Conservation (phyloP, 805 yeast species). For the Pichia deserticola region DNA sequence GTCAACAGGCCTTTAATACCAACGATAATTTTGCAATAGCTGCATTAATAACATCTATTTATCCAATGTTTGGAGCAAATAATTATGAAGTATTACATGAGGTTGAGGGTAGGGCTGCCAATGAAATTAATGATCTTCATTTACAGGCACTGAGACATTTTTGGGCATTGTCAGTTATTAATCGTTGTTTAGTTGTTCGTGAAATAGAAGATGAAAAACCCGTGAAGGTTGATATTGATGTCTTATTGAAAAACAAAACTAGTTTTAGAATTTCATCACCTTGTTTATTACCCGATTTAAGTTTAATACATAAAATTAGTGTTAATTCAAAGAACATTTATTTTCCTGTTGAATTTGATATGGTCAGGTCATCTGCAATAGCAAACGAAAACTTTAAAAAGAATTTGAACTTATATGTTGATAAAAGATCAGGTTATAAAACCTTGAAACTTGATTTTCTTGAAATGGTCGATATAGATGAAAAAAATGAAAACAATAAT, state of each 20-base stretch:
- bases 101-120: constrained; percentile 13
- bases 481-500: not conserved
- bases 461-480: constrained; percentile 8
- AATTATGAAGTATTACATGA: constrained; percentile 12
- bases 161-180: constrained; percentile 81
- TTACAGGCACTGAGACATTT: constrained; percentile 82
- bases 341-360: constrained; percentile 38
- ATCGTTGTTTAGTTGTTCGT: constrained; percentile 70
- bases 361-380: constrained; percentile 33
- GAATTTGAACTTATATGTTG: constrained; percentile 44
- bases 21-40: constrained; percentile 58
- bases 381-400: constrained; percentile 32
- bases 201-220: constrained; percentile 59
- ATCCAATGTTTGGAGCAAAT: constrained; percentile 60
- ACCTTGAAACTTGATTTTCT: constrained; percentile 18
- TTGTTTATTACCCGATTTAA: constrained; percentile 56
- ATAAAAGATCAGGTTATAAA: constrained; percentile 37
- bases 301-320: constrained; percentile 39
- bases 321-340: constrained; percentile 35
- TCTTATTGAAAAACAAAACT: constrained; percentile 32
- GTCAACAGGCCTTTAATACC: constrained; percentile 72
- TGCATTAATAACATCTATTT: constrained; percentile 61
- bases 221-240: constrained; percentile 36
- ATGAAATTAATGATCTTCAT: constrained; percentile 40
- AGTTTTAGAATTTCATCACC: constrained; percentile 43